Evolutionary conservation across 1,139 yeast species (phyloP), one percentile per base, ranked within the genome.

Genomic region (Candida freyschussii): DNA sequence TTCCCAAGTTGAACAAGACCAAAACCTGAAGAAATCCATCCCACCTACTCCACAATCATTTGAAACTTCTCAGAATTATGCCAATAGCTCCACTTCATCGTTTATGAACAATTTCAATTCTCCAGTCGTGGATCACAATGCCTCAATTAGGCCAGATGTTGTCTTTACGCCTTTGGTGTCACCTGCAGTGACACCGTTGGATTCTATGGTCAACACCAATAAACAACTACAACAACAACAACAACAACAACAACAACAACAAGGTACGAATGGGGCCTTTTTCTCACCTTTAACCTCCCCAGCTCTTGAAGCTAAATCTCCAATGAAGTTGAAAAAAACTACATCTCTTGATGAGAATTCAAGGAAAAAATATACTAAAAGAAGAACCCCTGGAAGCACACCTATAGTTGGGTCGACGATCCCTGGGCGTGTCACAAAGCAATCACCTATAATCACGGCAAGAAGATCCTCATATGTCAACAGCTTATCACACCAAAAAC

Each of bases 131-230:
- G 37, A 40, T n/a, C 26, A 28, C 2, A 35, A 33, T 13, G 40
- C 33, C n/a, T 47, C 51, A 8, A 43, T 50, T 6, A 43, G 55
- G 31, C 52, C 55, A n/a, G 55, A 50, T 33, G 50, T 47, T 15
- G 52, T 72, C 5, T 80, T 76, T 55, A 82, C 93, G 0, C 93
- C 94, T 0, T 62, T 83, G 33, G 73, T 81, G 10, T 78, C 87
- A 3, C 94, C 94, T 0, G 81, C 82, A 4, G 78, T 72, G 16
- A 75, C 84, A 2, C 87, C 89, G 0, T 51, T 72, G 45, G 86
- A 78, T 13, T 34, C 57, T 1, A 41, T 58, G 36, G 51, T 53
- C 27, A 39, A 42, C 13, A 13, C 19, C 7, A 24, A 29, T 24
- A 18, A 24, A 13, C 34, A 37, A 12, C n/a, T n/a, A n/a, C n/a